Base-by-base conservation (phyloP, 495 filamentous ascomycete genomes). In the Xylaria venustula region DNA sequence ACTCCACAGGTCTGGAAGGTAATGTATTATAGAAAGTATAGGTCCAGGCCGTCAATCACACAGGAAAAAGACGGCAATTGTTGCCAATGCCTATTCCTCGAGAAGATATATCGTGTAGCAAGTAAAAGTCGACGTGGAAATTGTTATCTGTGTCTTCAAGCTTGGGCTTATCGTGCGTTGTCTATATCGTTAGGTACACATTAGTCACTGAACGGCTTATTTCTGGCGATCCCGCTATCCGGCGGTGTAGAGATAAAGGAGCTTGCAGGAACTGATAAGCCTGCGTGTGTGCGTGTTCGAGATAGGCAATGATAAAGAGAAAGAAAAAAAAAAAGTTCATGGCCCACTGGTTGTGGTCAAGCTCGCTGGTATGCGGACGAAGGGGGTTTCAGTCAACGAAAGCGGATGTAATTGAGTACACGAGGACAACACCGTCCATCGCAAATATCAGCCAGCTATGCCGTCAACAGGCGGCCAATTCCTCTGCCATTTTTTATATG, bases 211-310 rank as follows among this genome's bases (percentile, higher is more conserved):
- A 49, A 58, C 20, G 28, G 22, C 26, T 14, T 40, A 25, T 54
- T 64, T 57, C 54, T 58, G 52, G 57, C 60, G 42, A 48, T 37
- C 37, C 25, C 54, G 14, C 25, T 49, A 60, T 67, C 30, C 52
- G 61, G 67, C 67, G 67, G 67, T 70, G 67, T 67, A 64, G 62
- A 70, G 67, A 70, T 70, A 70, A 64, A 62, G 62, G 28, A 65
- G 41, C 19, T 28, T 17, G 45, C 34, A 37, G 17, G 32, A 14
- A 32, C 22, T 52, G 65, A 67, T 67, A 67, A 67, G 62, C 58
- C 48, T 22, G 44, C 44, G 17, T 34, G 9, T 7, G 40, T 32
- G n/a, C 28, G 3, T 25, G 7, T 20, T 5, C 30, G 17, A 48
- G 44, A 47, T 49, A 60, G 47, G 32, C 25, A 44, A 23, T 46